Percentiles rank a stretch among this genome's conserved stretches.
These are phyloP conservation scores for Podosphaera leucotricha DNA, from an alignment of 2,329 filamentous ascomycete genomes.

Conservation along the genomic window DNA sequence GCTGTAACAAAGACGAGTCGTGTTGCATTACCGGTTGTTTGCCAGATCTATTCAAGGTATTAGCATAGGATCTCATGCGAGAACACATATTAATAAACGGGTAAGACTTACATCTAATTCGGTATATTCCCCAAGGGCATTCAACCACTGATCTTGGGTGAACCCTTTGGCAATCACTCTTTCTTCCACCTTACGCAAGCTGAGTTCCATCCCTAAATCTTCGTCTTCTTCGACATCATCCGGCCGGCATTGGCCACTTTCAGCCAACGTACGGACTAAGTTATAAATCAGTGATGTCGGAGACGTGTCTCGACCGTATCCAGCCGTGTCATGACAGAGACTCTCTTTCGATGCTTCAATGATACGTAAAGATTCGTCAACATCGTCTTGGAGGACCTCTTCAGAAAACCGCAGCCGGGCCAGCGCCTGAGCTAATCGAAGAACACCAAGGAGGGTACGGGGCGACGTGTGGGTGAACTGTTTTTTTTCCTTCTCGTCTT, in stretches of 20 bases:
- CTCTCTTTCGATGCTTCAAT: conserved; percentile 87
- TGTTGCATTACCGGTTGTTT: conserved; percentile 47
- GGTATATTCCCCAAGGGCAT: conserved; percentile 73
- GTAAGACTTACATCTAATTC: conserved; percentile 42
- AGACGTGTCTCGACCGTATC: conserved; percentile 43
- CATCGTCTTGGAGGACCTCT: conserved; percentile 70
- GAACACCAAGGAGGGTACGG: conserved; percentile 74
- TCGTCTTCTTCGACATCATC: conserved; percentile 37
- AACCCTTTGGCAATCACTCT: conserved; percentile 90
- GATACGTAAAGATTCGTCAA: conserved; percentile 80
- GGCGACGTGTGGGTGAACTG: conserved; percentile 88
- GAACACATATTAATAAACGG: conserved; percentile 22
- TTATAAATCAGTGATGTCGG: conserved; percentile 85
- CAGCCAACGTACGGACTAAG: conserved; percentile 69
- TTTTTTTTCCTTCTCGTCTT: conserved; percentile 73
- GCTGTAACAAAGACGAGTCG: conserved; percentile 47
- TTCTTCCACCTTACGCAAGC: conserved; percentile 71
- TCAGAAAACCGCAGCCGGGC: conserved; percentile 77
- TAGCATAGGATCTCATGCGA: background rate
- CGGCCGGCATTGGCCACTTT: conserved; percentile 40
- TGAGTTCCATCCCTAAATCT: conserved; percentile 46
- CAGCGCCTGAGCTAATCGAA: conserved; percentile 82
- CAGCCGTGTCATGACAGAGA: conserved; percentile 45
- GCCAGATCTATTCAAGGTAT: conserved; percentile 38
- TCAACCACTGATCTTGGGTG: conserved; percentile 76